Percentiles rank a stretch among this genome's conserved stretches.
Evolutionary conservation across 352 stramenopile species (phyloP).

Genomic region (Blastocystis sp.): DNA sequence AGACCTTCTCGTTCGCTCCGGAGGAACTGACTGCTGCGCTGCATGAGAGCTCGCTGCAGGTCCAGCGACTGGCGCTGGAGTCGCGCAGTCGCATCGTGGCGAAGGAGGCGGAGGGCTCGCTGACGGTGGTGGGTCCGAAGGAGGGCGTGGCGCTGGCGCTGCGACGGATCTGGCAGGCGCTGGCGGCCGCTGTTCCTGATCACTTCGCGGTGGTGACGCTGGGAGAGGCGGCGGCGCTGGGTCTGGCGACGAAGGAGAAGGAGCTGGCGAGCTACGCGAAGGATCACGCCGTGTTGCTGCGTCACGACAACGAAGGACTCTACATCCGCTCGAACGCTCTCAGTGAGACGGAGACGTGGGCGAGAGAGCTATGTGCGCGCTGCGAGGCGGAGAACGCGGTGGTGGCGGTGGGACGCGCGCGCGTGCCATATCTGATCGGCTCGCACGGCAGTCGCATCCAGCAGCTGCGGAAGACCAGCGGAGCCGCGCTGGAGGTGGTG

Average conservation of each 20-base stretch:
- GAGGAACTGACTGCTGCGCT: not conserved
- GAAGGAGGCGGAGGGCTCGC: not conserved
- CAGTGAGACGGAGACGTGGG: not conserved
- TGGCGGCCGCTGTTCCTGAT: not conserved
- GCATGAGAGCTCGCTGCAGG: not conserved
- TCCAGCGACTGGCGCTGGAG: not conserved
- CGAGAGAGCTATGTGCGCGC: not conserved
- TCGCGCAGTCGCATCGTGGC: not conserved
- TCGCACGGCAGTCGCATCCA: not conserved
- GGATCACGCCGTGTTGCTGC: not conserved
- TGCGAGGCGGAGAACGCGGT: not conserved
- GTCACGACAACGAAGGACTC: too few species aligned
- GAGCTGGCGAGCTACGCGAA: not conserved
- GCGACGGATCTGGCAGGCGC: not conserved
- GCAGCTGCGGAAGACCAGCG: not conserved
- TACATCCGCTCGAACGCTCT: not conserved
- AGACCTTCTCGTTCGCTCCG: too few species aligned
- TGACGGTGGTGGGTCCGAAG: not conserved
- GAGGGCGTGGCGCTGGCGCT: not conserved
- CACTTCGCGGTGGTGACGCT: not conserved
- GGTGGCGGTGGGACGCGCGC: not conserved
- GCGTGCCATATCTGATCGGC: not conserved
- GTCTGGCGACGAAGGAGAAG: not conserved
- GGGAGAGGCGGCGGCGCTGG: not conserved
- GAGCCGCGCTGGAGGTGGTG: not conserved